Base-by-base conservation (phyloP, 108 stramenopile genomes). In the Asterionellopsis glacialis region DNA sequence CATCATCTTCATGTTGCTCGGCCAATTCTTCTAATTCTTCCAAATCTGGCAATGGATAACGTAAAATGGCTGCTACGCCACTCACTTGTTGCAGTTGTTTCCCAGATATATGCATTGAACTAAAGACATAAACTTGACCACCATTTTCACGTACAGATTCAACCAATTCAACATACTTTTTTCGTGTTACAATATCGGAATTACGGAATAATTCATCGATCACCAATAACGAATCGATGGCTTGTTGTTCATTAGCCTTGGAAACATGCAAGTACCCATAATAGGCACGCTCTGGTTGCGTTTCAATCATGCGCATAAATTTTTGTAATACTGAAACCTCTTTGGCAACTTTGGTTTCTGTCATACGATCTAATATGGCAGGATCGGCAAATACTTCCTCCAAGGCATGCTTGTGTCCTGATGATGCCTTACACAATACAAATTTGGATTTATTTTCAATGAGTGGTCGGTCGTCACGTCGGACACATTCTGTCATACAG, bases 351-450 rank as follows among this genome's bases (percentile, higher is more conserved):
- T 96, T 94, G 33, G 96, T 94, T 56, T 97, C 90, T 0, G 87
- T 77, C 55, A 98, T 87, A 59, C 71, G 75, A 12, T 77, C 45
- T 62, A 79, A 73, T n/a, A 97, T 81, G n/a, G 58, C 68, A 25
- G 91, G 87, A 67, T 97, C 94, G 0, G 73, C 69, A 67, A 99
- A 80, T 5, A 97, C 79, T 67, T 96, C 95, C 61, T 98, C 96
- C 45, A 99, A 77, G 7, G 97, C 95, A 59, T 91, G 88, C 63
- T 96, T 97, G 65, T 96, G 94, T 9, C 98, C 98, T 43, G 91
- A 95, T 42, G 80, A 84, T 26, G 94, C 80, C 60, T 86, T 89
- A n/a, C 88, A 90, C 62, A 94, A 65, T 14, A 98, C 91, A 71
- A 99, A 96, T 63, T 97, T 97, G 25, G 63, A 53, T 63, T 92